These are phyloP conservation scores for Scortechinia acanthostroma DNA, from an alignment of 2,329 filamentous ascomycete genomes.

Conservation along the genomic window DNA sequence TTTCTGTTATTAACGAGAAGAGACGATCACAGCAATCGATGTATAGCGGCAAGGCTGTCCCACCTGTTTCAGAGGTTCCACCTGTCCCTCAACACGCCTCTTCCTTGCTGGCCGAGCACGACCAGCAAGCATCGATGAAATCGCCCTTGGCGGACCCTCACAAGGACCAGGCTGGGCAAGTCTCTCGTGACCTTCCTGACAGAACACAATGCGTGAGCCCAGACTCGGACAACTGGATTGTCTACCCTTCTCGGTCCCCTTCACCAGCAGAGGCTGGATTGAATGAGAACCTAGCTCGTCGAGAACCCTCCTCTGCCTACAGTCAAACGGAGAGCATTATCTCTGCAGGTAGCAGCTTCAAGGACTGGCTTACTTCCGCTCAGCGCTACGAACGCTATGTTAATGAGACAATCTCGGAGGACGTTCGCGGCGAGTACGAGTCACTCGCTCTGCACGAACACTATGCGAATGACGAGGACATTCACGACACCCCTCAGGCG, in stretches of 20 bases:
- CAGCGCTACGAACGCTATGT: not conserved
- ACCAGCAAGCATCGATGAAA: not conserved
- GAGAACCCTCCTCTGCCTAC: not conserved
- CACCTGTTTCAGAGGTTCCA: not conserved
- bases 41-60: not conserved
- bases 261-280: not conserved
- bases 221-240: constrained; percentile 1
- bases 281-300: not conserved
- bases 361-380: not conserved
- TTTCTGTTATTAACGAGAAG: not conserved
- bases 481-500: not conserved
- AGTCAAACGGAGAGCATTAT: not conserved
- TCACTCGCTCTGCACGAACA: not conserved
- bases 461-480: not conserved
- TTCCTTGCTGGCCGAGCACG: not conserved
- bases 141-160: not conserved
- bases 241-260: not conserved
- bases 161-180: not conserved
- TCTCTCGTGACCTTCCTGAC: not conserved
- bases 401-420: not conserved
- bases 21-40: not conserved
- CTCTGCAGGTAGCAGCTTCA: not conserved
- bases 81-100: not conserved
- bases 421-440: not conserved
- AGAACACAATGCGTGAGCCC: not conserved